phyloP scores from a whole-genome alignment of 495 filamentous ascomycete genomes.

The Darksidea phi region DNA sequence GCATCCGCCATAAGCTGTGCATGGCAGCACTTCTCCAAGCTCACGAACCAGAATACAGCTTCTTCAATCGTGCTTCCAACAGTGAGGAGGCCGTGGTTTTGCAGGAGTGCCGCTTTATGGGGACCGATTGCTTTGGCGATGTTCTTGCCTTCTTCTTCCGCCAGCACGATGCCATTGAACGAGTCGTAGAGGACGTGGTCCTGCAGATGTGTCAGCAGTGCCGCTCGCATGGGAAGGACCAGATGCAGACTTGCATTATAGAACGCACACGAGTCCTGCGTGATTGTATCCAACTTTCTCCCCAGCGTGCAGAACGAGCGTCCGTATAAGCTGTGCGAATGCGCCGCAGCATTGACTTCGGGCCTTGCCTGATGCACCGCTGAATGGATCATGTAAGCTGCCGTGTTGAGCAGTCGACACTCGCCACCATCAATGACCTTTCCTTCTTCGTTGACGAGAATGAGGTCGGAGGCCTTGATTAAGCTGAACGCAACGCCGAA shows the following conservation, averaged over 20 bases:
- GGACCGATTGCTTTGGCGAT: conserved; percentile 64
- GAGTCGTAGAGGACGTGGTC: conserved; percentile 62
- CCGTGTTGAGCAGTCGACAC: conserved; percentile 62
- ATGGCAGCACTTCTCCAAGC: conserved; percentile 72
- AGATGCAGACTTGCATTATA: conserved; percentile 36
- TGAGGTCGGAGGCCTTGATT: conserved; percentile 69
- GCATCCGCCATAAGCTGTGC: conserved; percentile 76
- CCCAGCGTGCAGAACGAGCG: conserved; percentile 67
- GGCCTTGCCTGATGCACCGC: conserved; percentile 65
- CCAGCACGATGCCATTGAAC: conserved; percentile 74
- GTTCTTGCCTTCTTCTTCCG: conserved; percentile 64
- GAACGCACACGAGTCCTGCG: conserved; percentile 48
- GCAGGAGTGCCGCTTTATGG: conserved; percentile 69
- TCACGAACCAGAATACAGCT: conserved; percentile 73
- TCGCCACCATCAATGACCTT: conserved; percentile 67
- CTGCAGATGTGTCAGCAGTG: conserved; percentile 37
- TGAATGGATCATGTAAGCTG: conserved; percentile 51
- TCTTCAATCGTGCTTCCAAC: conserved; percentile 43
- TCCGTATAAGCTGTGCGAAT: conserved; percentile 71
- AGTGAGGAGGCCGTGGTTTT: conserved; percentile 67
- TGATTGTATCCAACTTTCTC: conserved; percentile 64
- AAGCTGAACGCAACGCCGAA: conserved; percentile 70
- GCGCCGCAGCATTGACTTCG: conserved; percentile 70
- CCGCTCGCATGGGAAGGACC: not conserved
- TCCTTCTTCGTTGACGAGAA: conserved; percentile 65